These are phyloP conservation scores for Trametes meyenii DNA, from an alignment of 768 basidiomycete species.

Conservation along the genomic window DNA sequence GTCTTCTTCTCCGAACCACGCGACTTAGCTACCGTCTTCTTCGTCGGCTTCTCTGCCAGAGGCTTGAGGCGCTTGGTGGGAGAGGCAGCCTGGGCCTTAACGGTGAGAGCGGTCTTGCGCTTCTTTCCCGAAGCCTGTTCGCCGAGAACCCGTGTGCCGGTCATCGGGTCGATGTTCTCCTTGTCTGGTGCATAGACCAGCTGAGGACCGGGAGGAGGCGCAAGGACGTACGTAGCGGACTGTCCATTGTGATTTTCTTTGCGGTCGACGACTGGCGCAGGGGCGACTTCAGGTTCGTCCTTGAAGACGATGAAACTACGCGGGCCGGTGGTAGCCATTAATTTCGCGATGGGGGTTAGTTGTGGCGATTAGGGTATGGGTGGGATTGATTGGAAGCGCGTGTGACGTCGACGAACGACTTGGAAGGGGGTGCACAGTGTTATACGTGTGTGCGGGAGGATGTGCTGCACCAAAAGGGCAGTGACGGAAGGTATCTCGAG, in stretches of 20 bases:
- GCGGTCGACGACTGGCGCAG: constrained; percentile 26
- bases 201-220: constrained; percentile 32
- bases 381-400: neutral
- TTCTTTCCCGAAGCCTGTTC: constrained; percentile 55
- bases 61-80: constrained; percentile 23
- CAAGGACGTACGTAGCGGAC: constrained; percentile 17
- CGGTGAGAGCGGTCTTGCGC: constrained; percentile 49
- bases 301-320: constrained; percentile 32
- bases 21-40: constrained; percentile 20
- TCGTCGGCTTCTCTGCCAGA: constrained; percentile 25
- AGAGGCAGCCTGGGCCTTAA: constrained; percentile 27
- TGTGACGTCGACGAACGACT: constrained; percentile 17
- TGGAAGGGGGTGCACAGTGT: neutral
- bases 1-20: constrained; percentile 25
- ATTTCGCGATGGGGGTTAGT: neutral
- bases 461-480: neutral
- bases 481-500: constrained; percentile 14
- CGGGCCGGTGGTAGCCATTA: constrained; percentile 19
- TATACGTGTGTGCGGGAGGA: neutral
- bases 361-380: neutral
- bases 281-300: constrained; percentile 25
- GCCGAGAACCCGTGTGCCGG: constrained; percentile 60
- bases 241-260: constrained; percentile 26
- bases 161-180: constrained; percentile 78
- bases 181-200: constrained; percentile 53